Evolutionary conservation across 2,329 filamentous ascomycete genomes (phyloP), one percentile per base, ranked within the genome.

Genomic region (Ceratocystis destructans): DNA sequence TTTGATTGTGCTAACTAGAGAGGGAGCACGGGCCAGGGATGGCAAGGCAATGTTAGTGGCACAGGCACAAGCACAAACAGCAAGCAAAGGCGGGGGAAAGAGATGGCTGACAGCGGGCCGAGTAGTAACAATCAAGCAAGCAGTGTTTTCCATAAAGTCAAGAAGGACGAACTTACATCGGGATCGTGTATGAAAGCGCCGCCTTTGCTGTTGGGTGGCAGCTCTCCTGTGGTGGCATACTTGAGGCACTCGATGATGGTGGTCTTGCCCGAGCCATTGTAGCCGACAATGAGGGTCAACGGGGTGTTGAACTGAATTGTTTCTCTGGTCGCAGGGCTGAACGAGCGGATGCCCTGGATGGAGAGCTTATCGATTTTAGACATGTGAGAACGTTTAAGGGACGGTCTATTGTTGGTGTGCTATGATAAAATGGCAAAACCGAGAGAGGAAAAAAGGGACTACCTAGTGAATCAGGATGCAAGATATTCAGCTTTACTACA

Each of bases 211-310:
- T 96, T 96, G 41, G 94, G 90, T 1, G 94, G 94, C 61, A 96
- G 83, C 72, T 95, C 89, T 66, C 94, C 95, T 6, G 92, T 96
- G 20, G 95, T 96, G 64, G 90, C 92, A 85, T 96, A 99, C 74
- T 96, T 96, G 73, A 99, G 87, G 74, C 91, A 96, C 76, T 99
- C 94, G 76, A 99, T 99, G 73, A 99, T 96, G 67, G 94, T 97
- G 8, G 94, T 99, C 79, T 99, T 99, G 69, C 94, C 94, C 0
- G 93, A 97, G 66, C 94, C 94, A 78, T 99, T 99, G 76, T 91
- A 90, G 67, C 94, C 94, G 67, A 99, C 95, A 71, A 99, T 99
- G 69, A 99, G 82, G 12, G 94, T 99, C 66, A 99, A 82, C 31
- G 94, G 95, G 0, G 89, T 88, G 70, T 91, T 86, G 75, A 99